A percentile compares a stretch with the other conserved stretches of the same genome.
Evolutionary conservation across 352 stramenopile genomes (phyloP).

Genomic region (Phytophthora pistaciae): DNA sequence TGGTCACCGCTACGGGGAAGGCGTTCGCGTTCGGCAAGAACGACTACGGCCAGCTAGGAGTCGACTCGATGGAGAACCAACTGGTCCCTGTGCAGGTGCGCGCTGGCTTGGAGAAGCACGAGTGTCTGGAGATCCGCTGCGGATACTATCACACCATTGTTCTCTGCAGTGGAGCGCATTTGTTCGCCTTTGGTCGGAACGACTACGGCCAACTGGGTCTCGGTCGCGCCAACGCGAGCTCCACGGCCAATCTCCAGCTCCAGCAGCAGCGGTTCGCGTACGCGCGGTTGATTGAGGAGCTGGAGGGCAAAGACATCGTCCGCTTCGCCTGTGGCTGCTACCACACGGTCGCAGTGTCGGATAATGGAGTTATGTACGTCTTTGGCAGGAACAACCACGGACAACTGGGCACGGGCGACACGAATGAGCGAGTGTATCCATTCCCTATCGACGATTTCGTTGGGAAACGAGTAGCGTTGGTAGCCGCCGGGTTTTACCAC

Average conservation of each 20-base stretch:
- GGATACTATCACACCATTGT: slow-evolving; percentile 95
- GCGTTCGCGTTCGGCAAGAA: slow-evolving; percentile 94
- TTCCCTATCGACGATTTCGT: slow-evolving; percentile 92
- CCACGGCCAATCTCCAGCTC: slow-evolving; percentile 62
- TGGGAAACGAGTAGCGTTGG: slow-evolving; percentile 87
- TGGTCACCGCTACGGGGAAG: slow-evolving; percentile 71
- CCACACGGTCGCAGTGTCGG: slow-evolving; percentile 88
- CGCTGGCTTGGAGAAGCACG: slow-evolving; percentile 68
- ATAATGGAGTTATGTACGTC: slow-evolving; percentile 93
- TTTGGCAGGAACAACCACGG: slow-evolving; percentile 96
- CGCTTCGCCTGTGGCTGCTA: slow-evolving; percentile 93
- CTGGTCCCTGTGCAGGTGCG: slow-evolving; percentile 61
- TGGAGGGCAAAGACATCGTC: slow-evolving; percentile 88
- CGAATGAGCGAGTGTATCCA: slow-evolving; percentile 86
- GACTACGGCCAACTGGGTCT: slow-evolving; percentile 95
- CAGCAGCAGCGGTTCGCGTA: slow-evolving; percentile 75
- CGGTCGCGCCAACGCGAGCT: slow-evolving; percentile 47
- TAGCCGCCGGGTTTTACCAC: slow-evolving; percentile 95
- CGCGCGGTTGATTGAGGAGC: slow-evolving; percentile 66
- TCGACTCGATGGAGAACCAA: slow-evolving; percentile 82
- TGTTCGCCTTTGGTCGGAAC: slow-evolving; percentile 93
- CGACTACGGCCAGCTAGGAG: slow-evolving; percentile 93
- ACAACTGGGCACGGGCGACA: slow-evolving; percentile 93
- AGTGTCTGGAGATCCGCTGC: slow-evolving; percentile 83
- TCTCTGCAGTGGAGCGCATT: slow-evolving; percentile 65